Evolutionary conservation across 225 moss, liverwort and hornwort species (phyloP).

Genomic region (Physcomitrium patens): DNA sequence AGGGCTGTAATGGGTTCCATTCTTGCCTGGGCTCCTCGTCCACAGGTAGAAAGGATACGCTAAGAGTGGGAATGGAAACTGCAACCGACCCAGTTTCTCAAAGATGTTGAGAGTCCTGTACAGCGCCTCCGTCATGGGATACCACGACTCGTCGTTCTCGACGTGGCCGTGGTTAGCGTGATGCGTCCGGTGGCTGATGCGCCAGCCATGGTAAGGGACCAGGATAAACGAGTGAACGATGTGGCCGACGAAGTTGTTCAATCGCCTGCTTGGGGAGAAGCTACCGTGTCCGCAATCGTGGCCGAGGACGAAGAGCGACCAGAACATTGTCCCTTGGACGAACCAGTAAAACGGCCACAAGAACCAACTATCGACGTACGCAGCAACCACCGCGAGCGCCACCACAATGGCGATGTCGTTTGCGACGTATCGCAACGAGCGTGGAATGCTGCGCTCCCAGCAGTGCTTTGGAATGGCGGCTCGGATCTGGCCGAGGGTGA

Average conservation of each 20-base stretch:
- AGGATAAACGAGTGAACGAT: constrained; percentile 60
- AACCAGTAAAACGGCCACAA: constrained; percentile 76
- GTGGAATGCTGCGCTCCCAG: constrained; percentile 52
- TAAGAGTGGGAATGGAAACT: constrained; percentile 50
- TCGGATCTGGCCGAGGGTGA: constrained; percentile 68
- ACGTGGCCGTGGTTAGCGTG: constrained; percentile 78
- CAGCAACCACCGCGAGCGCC: constrained; percentile 41
- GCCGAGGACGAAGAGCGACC: constrained; percentile 77
- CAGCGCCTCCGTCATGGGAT: constrained; percentile 55
- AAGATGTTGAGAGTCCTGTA: constrained; percentile 42
- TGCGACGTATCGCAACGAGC: constrained; percentile 56
- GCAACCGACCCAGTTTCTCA: constrained; percentile 35
- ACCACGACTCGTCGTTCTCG: constrained; percentile 80
- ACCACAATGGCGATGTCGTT: constrained; percentile 47
- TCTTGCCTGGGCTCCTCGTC: constrained; percentile 57
- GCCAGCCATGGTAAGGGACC: constrained; percentile 73
- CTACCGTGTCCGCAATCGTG: constrained; percentile 83
- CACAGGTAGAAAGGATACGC: constrained; percentile 69
- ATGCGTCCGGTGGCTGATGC: constrained; percentile 75
- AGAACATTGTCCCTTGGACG: constrained; percentile 77
- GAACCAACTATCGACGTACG: constrained; percentile 32
- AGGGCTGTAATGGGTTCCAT: constrained; percentile 59
- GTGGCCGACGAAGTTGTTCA: constrained; percentile 62
- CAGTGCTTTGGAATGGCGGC: constrained; percentile 81
- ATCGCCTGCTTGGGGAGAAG: constrained; percentile 48